Percentiles rank a stretch among this genome's conserved stretches.
phyloP scores from a whole-genome alignment of 768 basidiomycete species.

The Suillus ampliporus region DNA sequence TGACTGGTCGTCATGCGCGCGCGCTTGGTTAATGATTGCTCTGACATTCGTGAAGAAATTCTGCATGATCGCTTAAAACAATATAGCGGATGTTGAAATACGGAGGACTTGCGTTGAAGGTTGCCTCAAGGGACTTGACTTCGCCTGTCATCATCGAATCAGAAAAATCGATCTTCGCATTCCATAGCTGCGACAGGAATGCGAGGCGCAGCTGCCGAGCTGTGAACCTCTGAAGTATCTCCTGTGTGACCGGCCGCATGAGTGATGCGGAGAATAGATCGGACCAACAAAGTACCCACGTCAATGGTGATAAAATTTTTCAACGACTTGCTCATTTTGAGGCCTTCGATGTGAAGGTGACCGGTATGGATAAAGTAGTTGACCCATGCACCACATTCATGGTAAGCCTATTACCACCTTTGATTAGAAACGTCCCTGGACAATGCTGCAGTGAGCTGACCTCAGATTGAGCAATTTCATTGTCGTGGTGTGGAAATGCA shows the following conservation, averaged over 20 bases:
- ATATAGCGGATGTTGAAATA: constrained; percentile 9
- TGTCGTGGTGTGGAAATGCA: constrained; percentile 99
- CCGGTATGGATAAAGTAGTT: constrained; percentile 99
- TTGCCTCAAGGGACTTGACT: constrained; percentile 81
- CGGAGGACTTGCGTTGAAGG: constrained; percentile 73
- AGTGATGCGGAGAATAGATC: constrained; percentile 10
- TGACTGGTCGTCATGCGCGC: constrained; percentile 50
- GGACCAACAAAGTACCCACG: constrained; percentile 48
- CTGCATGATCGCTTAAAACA: constrained; percentile 46
- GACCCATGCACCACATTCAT: constrained; percentile 92
- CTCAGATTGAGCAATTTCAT: constrained; percentile 98
- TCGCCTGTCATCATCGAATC: constrained; percentile 89
- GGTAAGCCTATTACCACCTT: constrained; percentile 73
- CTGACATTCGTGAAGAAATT: constrained; percentile 93
- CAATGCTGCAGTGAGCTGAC: constrained; percentile 43
- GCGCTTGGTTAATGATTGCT: constrained; percentile 71
- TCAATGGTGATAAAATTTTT: constrained; percentile 99
- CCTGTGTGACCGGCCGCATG: constrained; percentile 50
- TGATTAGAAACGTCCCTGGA: constrained; percentile 10
- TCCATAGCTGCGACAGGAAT: constrained; percentile 93
- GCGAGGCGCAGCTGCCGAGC: constrained; percentile 90
- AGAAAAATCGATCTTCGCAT: constrained; percentile 92
- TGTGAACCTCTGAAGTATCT: constrained; percentile 82
- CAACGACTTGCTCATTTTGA: constrained; percentile 99
- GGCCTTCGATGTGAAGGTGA: constrained; percentile 95